These are phyloP conservation scores for Cercis canadensis DNA, from an alignment of 306 rosid genomes.

Conservation along the genomic window DNA sequence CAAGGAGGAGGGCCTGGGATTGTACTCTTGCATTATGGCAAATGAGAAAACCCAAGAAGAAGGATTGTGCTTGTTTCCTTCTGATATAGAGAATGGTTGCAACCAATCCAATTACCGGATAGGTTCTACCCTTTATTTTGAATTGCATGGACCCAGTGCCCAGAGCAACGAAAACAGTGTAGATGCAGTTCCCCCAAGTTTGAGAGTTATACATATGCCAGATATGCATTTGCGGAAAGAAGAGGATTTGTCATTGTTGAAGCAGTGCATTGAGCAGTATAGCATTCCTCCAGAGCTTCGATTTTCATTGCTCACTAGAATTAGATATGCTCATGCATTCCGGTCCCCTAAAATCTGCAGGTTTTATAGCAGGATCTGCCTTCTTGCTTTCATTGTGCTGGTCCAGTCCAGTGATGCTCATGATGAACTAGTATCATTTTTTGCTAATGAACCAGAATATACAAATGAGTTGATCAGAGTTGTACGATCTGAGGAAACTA, in stretches of 20 bases:
- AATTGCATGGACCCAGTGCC: conserved; percentile 64
- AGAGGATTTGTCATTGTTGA: conserved; percentile 75
- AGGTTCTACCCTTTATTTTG: conserved; percentile 95
- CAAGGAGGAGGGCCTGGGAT: conserved; percentile 97
- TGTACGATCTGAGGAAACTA: conserved; percentile 87
- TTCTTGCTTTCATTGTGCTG: conserved; percentile 90
- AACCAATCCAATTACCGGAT: conserved; percentile 72
- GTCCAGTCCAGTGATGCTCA: conserved; percentile 96
- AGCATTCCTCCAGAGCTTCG: conserved; percentile 77
- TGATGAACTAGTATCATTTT: conserved; percentile 89
- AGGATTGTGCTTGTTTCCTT: conserved; percentile 78
- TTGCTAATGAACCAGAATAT: conserved; percentile 94
- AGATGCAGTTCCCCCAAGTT: conserved; percentile 51
- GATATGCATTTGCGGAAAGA: conserved; percentile 82
- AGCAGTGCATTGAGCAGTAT: conserved; percentile 79
- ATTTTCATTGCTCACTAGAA: conserved; percentile 83
- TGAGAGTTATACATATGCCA: conserved; percentile 77
- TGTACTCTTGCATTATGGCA: conserved; percentile 85
- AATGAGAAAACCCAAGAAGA: conserved; percentile 78
- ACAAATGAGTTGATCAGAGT: conserved; percentile 89
- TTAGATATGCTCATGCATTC: conserved; percentile 91
- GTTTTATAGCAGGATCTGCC: conserved; percentile 85
- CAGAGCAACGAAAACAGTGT: conserved; percentile 56
- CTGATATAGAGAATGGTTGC: conserved; percentile 68
- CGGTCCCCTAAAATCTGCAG: conserved; percentile 82